phyloP scores from a whole-genome alignment of 2,329 filamentous ascomycete species.

The Drechslerella stenobrocha region DNA sequence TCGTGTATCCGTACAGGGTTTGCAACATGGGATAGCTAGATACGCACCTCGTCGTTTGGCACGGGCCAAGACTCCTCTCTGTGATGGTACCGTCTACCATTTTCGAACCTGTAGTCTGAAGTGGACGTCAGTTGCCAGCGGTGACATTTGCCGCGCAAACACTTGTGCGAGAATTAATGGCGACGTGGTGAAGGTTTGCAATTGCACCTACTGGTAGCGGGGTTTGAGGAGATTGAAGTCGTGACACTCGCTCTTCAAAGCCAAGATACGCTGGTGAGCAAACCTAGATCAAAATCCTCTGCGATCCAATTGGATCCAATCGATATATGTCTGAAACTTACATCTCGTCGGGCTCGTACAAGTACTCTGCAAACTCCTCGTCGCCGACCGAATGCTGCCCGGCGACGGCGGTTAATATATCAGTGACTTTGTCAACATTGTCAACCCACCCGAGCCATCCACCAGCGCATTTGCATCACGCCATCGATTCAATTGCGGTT shows the following conservation, averaged over 20 bases:
- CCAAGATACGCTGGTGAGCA: background rate
- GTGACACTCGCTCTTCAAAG: constrained; percentile 34
- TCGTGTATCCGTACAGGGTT: background rate
- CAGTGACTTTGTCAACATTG: too few relatives aligned
- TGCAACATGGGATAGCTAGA: background rate
- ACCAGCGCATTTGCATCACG: too few relatives aligned
- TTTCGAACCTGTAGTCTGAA: constrained; percentile 49
- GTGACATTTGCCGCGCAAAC: background rate
- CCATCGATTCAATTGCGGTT: too few relatives aligned
- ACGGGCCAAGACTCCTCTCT: constrained; percentile 60
- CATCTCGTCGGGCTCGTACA: constrained; percentile 42
- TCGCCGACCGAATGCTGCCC: constrained; percentile 8
- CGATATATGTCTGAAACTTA: too few relatives aligned
- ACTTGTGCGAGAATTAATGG: too few relatives aligned
- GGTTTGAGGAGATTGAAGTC: constrained; percentile 28
- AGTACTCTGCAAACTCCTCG: constrained; percentile 33
- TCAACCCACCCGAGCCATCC: too few relatives aligned
- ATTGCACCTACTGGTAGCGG: constrained; percentile 33
- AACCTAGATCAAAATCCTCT: too few relatives aligned
- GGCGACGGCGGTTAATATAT: too few relatives aligned
- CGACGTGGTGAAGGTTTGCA: too few relatives aligned
- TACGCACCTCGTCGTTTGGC: constrained; percentile 59
- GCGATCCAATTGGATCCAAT: too few relatives aligned
- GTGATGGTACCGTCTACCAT: constrained; percentile 60
- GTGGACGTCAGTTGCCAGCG: background rate